Evolutionary conservation across 208 protist genomes (phyloP).

Genomic region (Naegleria lovaniensis): DNA sequence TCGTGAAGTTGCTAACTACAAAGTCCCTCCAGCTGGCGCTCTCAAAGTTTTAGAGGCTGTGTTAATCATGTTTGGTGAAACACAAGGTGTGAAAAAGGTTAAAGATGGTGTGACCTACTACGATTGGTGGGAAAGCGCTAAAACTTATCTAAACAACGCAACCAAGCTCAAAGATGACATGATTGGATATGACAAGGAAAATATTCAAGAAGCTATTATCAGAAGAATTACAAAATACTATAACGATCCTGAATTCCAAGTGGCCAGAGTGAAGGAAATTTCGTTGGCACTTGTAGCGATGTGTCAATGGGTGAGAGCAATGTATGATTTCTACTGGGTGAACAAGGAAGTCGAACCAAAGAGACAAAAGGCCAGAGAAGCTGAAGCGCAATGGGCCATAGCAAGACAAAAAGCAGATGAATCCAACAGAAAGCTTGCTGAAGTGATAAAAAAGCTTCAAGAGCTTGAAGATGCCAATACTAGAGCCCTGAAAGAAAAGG

Average conservation of each 20-base stretch:
- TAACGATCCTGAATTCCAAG: constrained; percentile 70
- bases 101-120: constrained; percentile 65
- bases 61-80: constrained; percentile 93
- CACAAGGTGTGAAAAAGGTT: constrained; percentile 80
- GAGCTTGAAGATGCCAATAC: constrained; percentile 82
- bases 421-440: constrained; percentile 73
- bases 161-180: constrained; percentile 78
- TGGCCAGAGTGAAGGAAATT: constrained; percentile 62
- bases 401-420: constrained; percentile 75
- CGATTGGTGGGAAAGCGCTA: constrained; percentile 90
- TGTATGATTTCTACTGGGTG: constrained; percentile 92
- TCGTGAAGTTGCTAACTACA: constrained; percentile 89
- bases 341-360: constrained; percentile 88
- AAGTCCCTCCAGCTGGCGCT: constrained; percentile 85
- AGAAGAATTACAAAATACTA: constrained; percentile 59
- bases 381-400: constrained; percentile 80
- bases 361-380: constrained; percentile 68
- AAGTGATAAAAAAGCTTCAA: constrained; percentile 80
- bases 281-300: constrained; percentile 93
- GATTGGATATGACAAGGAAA: constrained; percentile 91
- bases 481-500: constrained; percentile 80
- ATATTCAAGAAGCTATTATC: constrained; percentile 87
- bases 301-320: constrained; percentile 95
- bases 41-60: constrained; percentile 95
- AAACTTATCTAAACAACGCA: constrained; percentile 77